Base-by-base conservation (phyloP, 768 basidiomycete genomes). In the Mrakia hoshinonis region DNA sequence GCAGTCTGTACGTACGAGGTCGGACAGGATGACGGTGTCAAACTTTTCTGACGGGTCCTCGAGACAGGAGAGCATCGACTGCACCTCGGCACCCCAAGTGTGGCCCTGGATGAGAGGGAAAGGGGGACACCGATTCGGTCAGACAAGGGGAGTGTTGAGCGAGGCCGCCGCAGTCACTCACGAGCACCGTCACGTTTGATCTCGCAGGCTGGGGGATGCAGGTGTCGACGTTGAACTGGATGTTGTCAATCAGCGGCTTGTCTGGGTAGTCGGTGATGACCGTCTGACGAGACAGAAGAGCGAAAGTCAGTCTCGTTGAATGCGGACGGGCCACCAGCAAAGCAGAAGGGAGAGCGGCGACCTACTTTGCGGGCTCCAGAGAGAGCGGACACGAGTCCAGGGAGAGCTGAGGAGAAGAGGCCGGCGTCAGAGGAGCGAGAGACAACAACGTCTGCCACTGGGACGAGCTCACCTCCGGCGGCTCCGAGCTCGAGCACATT, bases 241-340 rank as follows among this genome's bases (percentile, higher is more conserved):
- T 82, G 77, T 97, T 97, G 2, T 87, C 82, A 31, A 97, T 78
- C 36, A 97, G 83, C 13, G 82, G 78, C 1, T 81, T 75, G 73
- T 97, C 95, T 0, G 95, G 95, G 78, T 97, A 98, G 79, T 99
- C 96, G 0, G 96, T 96, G 60, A 93, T 80, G 3, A 96, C 85
- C 2, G 88, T 87, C 90, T 91, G 75, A 15, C 10, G 15, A 39
- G 24, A 48, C 58, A 51, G 18, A 26, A 60, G 12, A 43, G 36
- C 36, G 49, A 38, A 29, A 29, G 34, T 46, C 26, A 73, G 61
- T 66, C 7, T 20, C n/a, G 49, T 26, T 13, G 24, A 61, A 29
- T 38, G 49, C 47, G 0, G 4, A 49, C 43, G 7, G n/a, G 36
- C 0, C 24, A 20, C 38, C 48, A 38, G 18, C 47, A 43, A 36